Evolutionary conservation across 495 filamentous ascomycete species (phyloP), one percentile per base, ranked within the genome.

Genomic region (Hyaloscypha bicolor): DNA sequence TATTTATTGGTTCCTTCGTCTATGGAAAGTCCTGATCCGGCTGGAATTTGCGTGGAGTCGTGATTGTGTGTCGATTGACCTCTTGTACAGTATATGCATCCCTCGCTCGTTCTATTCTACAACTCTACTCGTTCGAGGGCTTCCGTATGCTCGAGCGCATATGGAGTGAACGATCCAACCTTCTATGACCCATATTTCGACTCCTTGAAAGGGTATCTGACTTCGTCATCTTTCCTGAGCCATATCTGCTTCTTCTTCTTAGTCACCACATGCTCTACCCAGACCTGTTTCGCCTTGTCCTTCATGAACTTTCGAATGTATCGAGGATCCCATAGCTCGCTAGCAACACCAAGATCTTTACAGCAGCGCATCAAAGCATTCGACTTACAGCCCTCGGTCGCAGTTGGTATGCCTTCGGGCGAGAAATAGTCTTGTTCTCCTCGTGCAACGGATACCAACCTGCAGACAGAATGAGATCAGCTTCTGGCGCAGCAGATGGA

Each of bases 361-460:
- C 96, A 98, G 81, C 93, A 97, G 30, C 95, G 90, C 83, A 97
- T 92, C 63, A 99, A 83, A 22, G 95, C 95, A 76, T 98, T 99
- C 21, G 93, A 97, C 76, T 97, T 96, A 81, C 93, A 96, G 22
- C 95, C 95, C 77, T 99, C 95, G 35, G 93, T 94, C 0, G 96
- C 95, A 2, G 94, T 98, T n/a, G 95, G 93, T 66, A 99, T 95
- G 56, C 91, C 92, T 63, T 96, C 93, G 14, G 92, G 88, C 62
- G 86, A 88, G 79, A 98, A 99, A 78, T 97, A 99, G 66, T 93
- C 88, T 78, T 97, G 93, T 77, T 98, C 96, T 75, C 95, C 95
- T 60, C 96, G 90, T 1, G 95, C 93, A 61, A 98, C 89, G 29
- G 90, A 94, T 32, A 99, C 91, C 63, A 98, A 87, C 55, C 94